These are phyloP conservation scores for Urtica urens DNA, from an alignment of 306 rosid species.

Conservation along the genomic window DNA sequence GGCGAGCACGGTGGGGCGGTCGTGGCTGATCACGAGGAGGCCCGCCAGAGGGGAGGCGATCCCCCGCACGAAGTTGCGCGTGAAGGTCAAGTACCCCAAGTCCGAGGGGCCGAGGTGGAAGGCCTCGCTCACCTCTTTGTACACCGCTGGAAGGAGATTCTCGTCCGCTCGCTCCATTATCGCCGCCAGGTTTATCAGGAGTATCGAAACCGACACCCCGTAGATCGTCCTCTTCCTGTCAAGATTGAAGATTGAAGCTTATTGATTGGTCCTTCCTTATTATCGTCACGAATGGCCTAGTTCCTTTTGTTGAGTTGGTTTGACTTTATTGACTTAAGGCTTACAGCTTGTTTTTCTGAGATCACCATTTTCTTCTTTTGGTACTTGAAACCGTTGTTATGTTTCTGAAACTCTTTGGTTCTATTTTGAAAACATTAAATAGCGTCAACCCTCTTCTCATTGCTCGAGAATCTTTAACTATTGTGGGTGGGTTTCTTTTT, in stretches of 20 bases:
- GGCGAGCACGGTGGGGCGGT: constrained; percentile 79
- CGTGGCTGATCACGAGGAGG: constrained; percentile 56
- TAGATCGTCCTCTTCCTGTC: constrained; percentile 38
- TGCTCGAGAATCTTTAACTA: no score
- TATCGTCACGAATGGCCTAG: no score
- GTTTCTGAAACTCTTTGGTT: neutral
- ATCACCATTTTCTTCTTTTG: neutral
- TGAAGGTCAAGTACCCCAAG: constrained; percentile 86
- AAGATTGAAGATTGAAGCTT: no score
- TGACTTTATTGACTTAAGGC: no score
- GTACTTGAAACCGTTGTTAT: neutral
- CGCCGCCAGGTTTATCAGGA: constrained; percentile 84
- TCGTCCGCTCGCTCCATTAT: constrained; percentile 94
- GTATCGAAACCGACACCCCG: constrained; percentile 63
- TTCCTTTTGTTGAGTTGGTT: no score
- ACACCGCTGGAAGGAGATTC: constrained; percentile 90
- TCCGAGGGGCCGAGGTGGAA: constrained; percentile 90
- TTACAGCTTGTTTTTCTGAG: no score
- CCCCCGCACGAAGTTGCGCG: constrained; percentile 78
- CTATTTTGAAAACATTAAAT: no score
- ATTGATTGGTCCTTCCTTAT: no score
- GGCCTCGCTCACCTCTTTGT: constrained; percentile 94
- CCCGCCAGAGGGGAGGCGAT: constrained; percentile 88
- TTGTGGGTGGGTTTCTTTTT: no score
- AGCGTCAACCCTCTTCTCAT: no score